These are phyloP conservation scores for Petrea volubilis DNA, from an alignment of 257 asterid genomes.

Conservation along the genomic window DNA sequence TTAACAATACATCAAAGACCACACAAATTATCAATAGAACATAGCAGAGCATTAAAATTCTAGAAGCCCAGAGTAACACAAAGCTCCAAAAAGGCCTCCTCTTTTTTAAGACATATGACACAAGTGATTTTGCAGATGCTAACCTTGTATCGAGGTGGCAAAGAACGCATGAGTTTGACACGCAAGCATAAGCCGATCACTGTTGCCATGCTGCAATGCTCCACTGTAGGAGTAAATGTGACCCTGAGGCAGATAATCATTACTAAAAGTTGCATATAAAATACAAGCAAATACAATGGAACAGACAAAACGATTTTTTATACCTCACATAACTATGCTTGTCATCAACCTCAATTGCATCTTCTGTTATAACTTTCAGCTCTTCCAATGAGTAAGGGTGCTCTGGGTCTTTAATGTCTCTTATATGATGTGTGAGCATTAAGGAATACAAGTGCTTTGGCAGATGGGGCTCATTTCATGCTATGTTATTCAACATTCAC, in stretches of 20 bases:
- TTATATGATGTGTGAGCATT: conserved; percentile 74
- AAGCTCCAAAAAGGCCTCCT: not conserved
- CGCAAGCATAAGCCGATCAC: conserved; percentile 91
- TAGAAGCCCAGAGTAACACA: not conserved
- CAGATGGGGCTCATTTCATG: conserved; percentile 4
- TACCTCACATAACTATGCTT: conserved; percentile 74
- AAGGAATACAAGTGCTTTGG: conserved; percentile 46
- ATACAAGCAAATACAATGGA: conserved; percentile 1
- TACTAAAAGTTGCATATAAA: conserved; percentile 15
- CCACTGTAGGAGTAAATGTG: conserved; percentile 95
- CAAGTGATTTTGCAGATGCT: conserved; percentile 5
- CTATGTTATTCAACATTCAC: not conserved
- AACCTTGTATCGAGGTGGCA: conserved; percentile 88
- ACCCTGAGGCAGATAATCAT: conserved; percentile 60
- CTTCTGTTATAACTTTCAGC: conserved; percentile 88
- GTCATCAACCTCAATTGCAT: conserved; percentile 85
- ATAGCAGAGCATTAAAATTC: not conserved
- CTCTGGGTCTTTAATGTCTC: conserved; percentile 99
- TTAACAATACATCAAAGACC: not conserved
- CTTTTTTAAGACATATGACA: no score
- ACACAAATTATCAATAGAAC: not conserved
- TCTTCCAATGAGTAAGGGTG: conserved; percentile 94
- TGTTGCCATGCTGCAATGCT: conserved; percentile 95
- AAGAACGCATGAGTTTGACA: conserved; percentile 88
- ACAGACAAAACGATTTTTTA: not conserved